Conservation (phyloP, 2,329 filamentous ascomycete species). For the Calycina herbarum region DNA sequence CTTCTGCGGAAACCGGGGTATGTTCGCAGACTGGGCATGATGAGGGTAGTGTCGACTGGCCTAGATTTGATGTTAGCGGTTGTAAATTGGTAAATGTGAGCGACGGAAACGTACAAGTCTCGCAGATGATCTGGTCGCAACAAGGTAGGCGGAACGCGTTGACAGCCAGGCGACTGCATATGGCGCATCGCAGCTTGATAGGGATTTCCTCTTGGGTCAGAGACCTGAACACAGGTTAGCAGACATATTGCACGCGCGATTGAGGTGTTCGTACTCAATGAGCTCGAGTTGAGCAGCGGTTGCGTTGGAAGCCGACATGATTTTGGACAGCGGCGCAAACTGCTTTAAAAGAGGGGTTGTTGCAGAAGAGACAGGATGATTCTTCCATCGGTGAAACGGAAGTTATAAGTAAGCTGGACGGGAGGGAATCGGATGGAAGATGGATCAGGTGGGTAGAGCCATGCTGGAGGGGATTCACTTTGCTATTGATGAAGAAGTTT, state of each 20-base stretch:
- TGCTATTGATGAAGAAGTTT: background rate
- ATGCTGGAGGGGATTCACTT: constrained; percentile 3
- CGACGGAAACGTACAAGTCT: constrained; percentile 62
- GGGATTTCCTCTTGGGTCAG: constrained; percentile 71
- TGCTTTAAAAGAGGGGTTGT: constrained; percentile 9
- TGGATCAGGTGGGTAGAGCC: constrained; percentile 3
- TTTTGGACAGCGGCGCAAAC: constrained; percentile 9
- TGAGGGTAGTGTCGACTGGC: constrained; percentile 72
- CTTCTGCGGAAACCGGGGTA: constrained; percentile 78
- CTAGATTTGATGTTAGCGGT: constrained; percentile 45
- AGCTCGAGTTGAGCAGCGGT: constrained; percentile 38
- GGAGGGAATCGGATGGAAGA: background rate
- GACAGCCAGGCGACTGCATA: constrained; percentile 86
- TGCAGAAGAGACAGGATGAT: constrained; percentile 10
- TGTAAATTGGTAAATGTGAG: background rate
- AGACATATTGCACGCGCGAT: constrained; percentile 4
- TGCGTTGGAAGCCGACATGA: constrained; percentile 33
- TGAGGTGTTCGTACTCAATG: constrained; percentile 33
- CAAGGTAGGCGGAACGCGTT: constrained; percentile 91
- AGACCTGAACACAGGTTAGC: constrained; percentile 31
- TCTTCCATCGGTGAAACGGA: constrained; percentile 4
- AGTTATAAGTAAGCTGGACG: background rate
- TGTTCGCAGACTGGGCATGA: constrained; percentile 94
- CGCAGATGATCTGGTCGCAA: constrained; percentile 94
- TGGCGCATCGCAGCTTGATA: constrained; percentile 93